Base-by-base conservation (phyloP, 768 basidiomycete species). In the Phlebiopsis flavidoalba region DNA sequence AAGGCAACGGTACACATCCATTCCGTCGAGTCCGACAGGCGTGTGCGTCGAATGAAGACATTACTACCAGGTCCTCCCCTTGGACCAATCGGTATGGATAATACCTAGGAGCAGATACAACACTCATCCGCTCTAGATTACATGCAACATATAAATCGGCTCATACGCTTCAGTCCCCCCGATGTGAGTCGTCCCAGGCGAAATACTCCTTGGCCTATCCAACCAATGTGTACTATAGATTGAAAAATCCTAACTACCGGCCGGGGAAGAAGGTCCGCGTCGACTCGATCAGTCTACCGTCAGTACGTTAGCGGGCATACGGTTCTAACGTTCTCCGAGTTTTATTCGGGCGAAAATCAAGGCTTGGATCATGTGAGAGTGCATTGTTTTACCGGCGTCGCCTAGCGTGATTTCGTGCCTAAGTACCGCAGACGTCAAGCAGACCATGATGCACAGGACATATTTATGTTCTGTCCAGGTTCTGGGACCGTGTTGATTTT, bases 341-440 rank as follows among this genome's bases (percentile, higher is more conserved):
- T n/a, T 93, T 74, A 75, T 93, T 67, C 80, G 91, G 66, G 91
- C 90, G 50, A 94, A 93, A 77, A 77, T 94, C 55, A 93, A 89
- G 66, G 74, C 83, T 17, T 94, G 91, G 91, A 79, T 85, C 64
- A 87, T 90, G 91, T 89, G 78, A 68, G 85, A 68, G 85, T 60
- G 53, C 60, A 45, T 49, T 63, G 54, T 49, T n/a, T n/a, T n/a
- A n/a, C n/a, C n/a, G 65, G 54, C 35, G 57, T 56, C 22, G 61
- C 36, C 61, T 43, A 43, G 40, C 40, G 40, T 43, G 12, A 17
- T 12, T 17, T 43, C 12, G 40, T 43, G 40, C 40, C 40, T 21
- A 35, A 51, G 17, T 26, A 24, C 47, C 57, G 60, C 73, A 91
- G 90, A 70, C 86, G 88, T 56, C 83, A 83, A 40, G 77, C 78